Base-by-base conservation (phyloP, 139 green algal species). In the Chlorella sp. region DNA sequence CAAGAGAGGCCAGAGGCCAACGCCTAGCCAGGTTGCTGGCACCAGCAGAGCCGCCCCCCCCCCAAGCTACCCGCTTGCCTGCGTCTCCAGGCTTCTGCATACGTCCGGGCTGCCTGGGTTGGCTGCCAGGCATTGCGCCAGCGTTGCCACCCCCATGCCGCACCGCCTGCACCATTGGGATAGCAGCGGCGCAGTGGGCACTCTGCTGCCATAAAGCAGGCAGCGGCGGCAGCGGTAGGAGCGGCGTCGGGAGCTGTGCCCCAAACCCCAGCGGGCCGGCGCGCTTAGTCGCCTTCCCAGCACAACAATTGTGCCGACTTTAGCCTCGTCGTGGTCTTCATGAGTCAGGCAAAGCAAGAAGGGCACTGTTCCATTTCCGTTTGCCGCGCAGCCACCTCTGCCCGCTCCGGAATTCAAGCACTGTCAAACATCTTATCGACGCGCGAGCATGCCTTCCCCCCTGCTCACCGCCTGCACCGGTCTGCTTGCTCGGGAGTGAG, bases 31-130 rank as follows among this genome's bases (percentile, higher is more conserved):
- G 48, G 57, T 11, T 11, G 48, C 16, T 32, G 53, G 57, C 53
- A 30, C 78, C 22, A 37, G 15, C 37, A 7, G 40, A 61, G 39
- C 39, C 12, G 37, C 78, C 66, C 18, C 37, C 18, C 37, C 22
- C 30, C 48, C 30, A 2, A 40, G 37, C 24, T 30, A 37, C 26
- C 78, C 14, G 21, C 60, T 16, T 37, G 69, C 86, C 81, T 92
- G 89, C 14, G 73, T 89, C 11, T 88, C 89, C 30, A 92, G 73
- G 69, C 71, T 89, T 48, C 30, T 84, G 78, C 89, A 92, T 11
- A 30, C 32, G 22, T 30, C 36, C 0, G 73, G 60, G 37, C 77
- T 37, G 3, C 12, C 53, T 11, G 48, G 16, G 26, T 89, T 89
- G 36, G 86, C 86, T 36, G 53, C 57, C 22, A 85, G 37, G 75